These are phyloP conservation scores for Gaultheria prostrata DNA, from an alignment of 148 eudicot species.

Conservation along the genomic window DNA sequence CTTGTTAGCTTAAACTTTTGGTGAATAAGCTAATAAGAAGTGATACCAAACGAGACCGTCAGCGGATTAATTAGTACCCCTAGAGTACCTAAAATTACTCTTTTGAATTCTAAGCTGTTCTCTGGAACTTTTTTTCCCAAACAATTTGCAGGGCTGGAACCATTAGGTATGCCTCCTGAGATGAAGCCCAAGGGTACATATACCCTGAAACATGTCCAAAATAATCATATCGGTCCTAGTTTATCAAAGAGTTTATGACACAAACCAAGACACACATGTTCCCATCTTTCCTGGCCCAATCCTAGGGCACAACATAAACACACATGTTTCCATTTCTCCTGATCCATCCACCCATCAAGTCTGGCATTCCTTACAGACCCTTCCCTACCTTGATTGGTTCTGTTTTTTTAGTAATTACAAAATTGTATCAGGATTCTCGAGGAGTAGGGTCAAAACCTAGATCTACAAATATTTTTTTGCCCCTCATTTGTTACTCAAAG, in stretches of 20 bases:
- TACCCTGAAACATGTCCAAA: background rate
- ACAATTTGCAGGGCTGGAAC: background rate
- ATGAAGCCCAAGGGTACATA: background rate
- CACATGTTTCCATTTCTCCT: background rate
- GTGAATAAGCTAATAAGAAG: too few relatives aligned
- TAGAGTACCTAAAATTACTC: too few relatives aligned
- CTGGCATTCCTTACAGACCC: background rate
- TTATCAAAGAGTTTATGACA: background rate
- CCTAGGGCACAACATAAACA: background rate
- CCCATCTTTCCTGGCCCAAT: background rate
- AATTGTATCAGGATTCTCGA: background rate
- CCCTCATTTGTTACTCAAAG: too few relatives aligned
- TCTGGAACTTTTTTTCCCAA: background rate
- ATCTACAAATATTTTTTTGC: background rate
- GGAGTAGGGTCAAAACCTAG: background rate
- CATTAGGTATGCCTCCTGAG: slow-evolving; percentile 10
- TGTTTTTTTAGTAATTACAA: background rate
- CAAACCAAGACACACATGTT: background rate
- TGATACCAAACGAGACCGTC: too few relatives aligned
- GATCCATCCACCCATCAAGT: background rate
- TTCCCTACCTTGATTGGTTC: background rate
- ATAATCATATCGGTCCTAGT: background rate
- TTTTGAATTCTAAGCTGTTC: too few relatives aligned
- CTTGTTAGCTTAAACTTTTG: too few relatives aligned
- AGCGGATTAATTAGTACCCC: too few relatives aligned